Base-by-base conservation (phyloP, 108 stramenopile genomes). In the Skeletonema menzelii region DNA sequence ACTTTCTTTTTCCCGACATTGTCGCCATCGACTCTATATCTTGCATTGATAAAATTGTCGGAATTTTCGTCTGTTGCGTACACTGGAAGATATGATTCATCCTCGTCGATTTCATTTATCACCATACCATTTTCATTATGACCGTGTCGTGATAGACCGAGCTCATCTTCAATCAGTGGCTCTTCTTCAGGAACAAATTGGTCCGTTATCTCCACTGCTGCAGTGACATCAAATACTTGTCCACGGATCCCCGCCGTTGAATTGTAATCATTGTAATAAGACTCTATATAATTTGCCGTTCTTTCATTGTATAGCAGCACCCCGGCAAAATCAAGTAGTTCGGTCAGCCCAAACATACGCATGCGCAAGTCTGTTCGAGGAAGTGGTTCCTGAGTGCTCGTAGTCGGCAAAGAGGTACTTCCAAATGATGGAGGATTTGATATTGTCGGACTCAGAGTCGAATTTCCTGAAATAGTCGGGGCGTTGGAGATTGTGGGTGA, bases 221-320 rank as follows among this genome's bases (percentile, higher is more conserved):
- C 70, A 37, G 7, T 44, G 49, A 72, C 58, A 28, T 63, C 35
- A 13, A 53, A 63, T 32, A 72, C 42, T 13, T 72, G 46, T 24
- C 49, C 61, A 10, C 62, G 61, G 15, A 72, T 55, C 3, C 70
- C 73, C 0, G 59, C 65, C 13, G 64, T 20, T 31, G 59, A 31
- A 12, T 20, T 15, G 5, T 24, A n/a, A 26, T 32, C 56, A 58
- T 74, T 59, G 63, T 74, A 74, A 26, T 59, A 74, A 17, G 26
- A 32, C 22, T 74, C 65, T 28, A 74, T 74, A 32, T 66, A 74
- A 24, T 11, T 13, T 1, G 64, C 65, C 24, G 73, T 74, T 56
- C 65, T 59, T 5, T 66, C 56, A 40, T 66, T 59, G 49, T 74
- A 74, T 56, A 58, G 31, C 1, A 20, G 28, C 26, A 63, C 34